These are phyloP conservation scores for Medakamo hakoo DNA, from an alignment of 139 green algal species.

Conservation along the genomic window DNA sequence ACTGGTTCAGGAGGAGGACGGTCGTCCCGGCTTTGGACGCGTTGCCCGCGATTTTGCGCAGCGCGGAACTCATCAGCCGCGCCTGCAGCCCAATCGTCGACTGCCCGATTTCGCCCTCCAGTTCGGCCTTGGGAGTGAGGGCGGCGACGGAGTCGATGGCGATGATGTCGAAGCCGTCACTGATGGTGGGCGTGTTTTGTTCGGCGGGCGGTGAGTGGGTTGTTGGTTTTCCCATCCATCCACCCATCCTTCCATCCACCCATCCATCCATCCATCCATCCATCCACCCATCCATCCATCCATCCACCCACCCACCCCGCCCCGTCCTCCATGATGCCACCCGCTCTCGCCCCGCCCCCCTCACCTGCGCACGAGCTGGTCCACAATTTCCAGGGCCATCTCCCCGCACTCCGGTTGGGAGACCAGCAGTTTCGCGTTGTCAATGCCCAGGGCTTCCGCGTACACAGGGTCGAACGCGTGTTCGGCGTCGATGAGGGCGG, in stretches of 20 bases:
- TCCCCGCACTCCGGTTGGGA: slow-evolving; percentile 65
- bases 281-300: no score
- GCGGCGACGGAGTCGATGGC: slow-evolving; percentile 85
- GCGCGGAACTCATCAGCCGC: slow-evolving; percentile 75
- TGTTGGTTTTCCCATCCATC: no score
- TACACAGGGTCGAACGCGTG: slow-evolving; percentile 85
- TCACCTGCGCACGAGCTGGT: slow-evolving; percentile 60
- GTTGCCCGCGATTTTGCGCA: slow-evolving; percentile 79
- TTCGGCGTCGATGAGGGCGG: slow-evolving; percentile 83
- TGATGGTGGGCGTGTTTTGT: no score
- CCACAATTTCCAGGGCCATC: slow-evolving; percentile 69
- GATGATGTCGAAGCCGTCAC: slow-evolving; percentile 61
- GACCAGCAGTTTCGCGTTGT: slow-evolving; percentile 47
- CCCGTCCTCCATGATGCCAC: no score
- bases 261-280: no score
- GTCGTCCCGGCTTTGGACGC: slow-evolving; percentile 58
- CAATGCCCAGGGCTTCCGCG: slow-evolving; percentile 41
- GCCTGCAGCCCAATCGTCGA: slow-evolving; percentile 65
- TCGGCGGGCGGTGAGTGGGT: no score
- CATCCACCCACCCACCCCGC: no score
- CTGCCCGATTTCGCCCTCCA: slow-evolving; percentile 82
- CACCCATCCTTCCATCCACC: no score
- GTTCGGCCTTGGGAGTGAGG: slow-evolving; percentile 70
- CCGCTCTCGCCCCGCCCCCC: no score
- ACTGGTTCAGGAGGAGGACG: slow-evolving; percentile 90